A percentile compares a stretch with the other conserved stretches of the same genome.
These are phyloP conservation scores for Ophiostoma piceae DNA, from an alignment of 2,329 filamentous ascomycete species.

Conservation along the genomic window DNA sequence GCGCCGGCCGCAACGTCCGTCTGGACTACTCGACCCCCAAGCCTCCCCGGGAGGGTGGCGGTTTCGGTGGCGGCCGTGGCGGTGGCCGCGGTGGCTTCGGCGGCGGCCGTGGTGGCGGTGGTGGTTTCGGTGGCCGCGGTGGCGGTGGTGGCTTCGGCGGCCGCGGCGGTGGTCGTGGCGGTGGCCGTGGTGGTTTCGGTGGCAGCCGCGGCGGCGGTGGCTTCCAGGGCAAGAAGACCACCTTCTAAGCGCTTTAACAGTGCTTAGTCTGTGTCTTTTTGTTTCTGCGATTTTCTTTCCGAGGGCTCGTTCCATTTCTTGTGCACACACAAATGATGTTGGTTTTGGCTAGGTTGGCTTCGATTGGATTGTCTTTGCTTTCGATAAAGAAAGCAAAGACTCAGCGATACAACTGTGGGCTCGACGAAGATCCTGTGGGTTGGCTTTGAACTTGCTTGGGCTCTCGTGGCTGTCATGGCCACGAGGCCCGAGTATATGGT, in stretches of 20 bases:
- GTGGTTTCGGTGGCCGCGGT: constrained; percentile 55
- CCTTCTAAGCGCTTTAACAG: constrained; percentile 35
- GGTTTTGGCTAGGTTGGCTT: constrained; percentile 52
- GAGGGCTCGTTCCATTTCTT: constrained; percentile 37
- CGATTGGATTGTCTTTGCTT: neutral
- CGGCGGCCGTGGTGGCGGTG: constrained; percentile 44
- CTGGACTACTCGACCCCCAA: constrained; percentile 75
- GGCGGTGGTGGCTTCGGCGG: constrained; percentile 50
- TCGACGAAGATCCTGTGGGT: constrained; percentile 26
- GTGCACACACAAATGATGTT: constrained; percentile 27
- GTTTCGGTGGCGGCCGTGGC: constrained; percentile 47
- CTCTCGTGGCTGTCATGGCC: neutral
- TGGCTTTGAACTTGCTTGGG: constrained; percentile 23
- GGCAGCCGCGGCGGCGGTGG: constrained; percentile 50
- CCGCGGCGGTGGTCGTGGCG: constrained; percentile 48
- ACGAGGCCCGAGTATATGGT: constrained; percentile 8
- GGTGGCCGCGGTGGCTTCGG: constrained; percentile 41
- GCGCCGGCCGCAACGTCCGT: constrained; percentile 68
- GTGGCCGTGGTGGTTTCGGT: constrained; percentile 53
- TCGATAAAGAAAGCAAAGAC: neutral
- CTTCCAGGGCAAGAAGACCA: constrained; percentile 76
- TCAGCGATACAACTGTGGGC: constrained; percentile 46
- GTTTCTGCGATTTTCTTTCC: constrained; percentile 26
- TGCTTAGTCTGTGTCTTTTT: neutral
- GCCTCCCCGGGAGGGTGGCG: constrained; percentile 52